These are phyloP conservation scores for Marchantia paleacea DNA, from an alignment of 225 moss, liverwort and hornwort genomes.

Conservation along the genomic window DNA sequence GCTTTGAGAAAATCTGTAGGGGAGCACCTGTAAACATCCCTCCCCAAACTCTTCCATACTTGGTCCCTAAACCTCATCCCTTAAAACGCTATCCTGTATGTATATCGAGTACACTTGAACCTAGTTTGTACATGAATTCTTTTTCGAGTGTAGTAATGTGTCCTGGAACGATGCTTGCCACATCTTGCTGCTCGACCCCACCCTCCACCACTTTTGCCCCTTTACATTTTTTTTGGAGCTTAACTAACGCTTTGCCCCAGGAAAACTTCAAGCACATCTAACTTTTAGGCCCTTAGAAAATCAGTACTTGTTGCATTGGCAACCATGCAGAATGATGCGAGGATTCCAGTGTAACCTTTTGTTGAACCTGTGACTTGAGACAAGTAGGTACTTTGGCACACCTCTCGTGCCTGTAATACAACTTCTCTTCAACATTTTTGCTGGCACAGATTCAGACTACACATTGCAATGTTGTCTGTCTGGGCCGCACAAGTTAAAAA, in stretches of 20 bases:
- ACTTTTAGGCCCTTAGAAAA: neutral
- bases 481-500: neutral
- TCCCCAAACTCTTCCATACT: neutral
- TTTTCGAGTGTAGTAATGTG: constrained; percentile 3
- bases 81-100: constrained; percentile 1
- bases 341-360: constrained; percentile 11
- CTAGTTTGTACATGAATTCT: constrained; percentile 21
- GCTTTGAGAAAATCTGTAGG: constrained; percentile 3
- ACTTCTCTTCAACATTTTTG: neutral
- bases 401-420: constrained; percentile 3
- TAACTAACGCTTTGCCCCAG: neutral
- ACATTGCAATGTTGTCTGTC: neutral
- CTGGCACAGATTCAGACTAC: constrained; percentile 14
- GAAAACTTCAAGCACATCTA: neutral
- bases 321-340: neutral
- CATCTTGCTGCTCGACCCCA: neutral
- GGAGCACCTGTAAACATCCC: constrained; percentile 8
- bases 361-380: constrained; percentile 8
- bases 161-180: neutral
- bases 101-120: constrained; percentile 18
- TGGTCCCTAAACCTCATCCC: neutral
- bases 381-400: constrained; percentile 2
- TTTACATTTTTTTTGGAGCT: neutral
- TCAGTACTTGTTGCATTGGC: neutral
- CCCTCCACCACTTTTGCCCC: neutral